Evolutionary conservation across 2,329 filamentous ascomycete genomes (phyloP).

Genomic region (Fusarium caatingaense): DNA sequence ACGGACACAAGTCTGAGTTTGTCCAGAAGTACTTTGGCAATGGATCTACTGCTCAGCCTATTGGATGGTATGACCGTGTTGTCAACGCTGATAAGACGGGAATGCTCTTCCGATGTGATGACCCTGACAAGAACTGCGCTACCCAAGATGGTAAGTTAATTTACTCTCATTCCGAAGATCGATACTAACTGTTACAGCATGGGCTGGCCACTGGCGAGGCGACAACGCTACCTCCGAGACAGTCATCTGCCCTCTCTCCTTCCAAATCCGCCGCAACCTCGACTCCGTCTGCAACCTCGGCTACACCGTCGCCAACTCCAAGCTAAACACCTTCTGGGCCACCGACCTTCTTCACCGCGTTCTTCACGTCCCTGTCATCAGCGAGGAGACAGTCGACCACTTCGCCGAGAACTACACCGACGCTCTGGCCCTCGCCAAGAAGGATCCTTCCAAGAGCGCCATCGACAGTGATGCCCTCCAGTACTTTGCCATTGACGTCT

Average conservation of each 20-base stretch:
- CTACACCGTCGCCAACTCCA: conserved; percentile 68
- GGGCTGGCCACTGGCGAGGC: conserved; percentile 76
- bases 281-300: conserved; percentile 70
- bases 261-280: conserved; percentile 66
- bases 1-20: conserved; percentile 67
- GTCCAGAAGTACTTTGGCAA: conserved; percentile 76
- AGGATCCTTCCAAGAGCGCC: conserved; percentile 59
- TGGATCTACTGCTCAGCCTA: conserved; percentile 64
- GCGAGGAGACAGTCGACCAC: conserved; percentile 70
- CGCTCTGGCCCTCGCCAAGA: conserved; percentile 63
- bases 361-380: conserved; percentile 70
- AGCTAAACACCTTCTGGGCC: conserved; percentile 72
- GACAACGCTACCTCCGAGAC: conserved; percentile 73
- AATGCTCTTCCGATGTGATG: conserved; percentile 74
- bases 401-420: conserved; percentile 69
- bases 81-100: conserved; percentile 66
- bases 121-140: conserved; percentile 73
- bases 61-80: conserved; percentile 73
- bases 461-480: conserved; percentile 72
- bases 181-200: conserved; percentile 56
- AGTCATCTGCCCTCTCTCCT: conserved; percentile 75
- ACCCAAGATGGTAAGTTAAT: conserved; percentile 55
- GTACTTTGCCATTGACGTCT: conserved; percentile 76
- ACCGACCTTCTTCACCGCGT: conserved; percentile 75
- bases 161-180: accelerated